A percentile compares a stretch with the other conserved stretches of the same genome.
phyloP scores from a whole-genome alignment of 2,329 filamentous ascomycete genomes.

The Tolypocladium album region DNA sequence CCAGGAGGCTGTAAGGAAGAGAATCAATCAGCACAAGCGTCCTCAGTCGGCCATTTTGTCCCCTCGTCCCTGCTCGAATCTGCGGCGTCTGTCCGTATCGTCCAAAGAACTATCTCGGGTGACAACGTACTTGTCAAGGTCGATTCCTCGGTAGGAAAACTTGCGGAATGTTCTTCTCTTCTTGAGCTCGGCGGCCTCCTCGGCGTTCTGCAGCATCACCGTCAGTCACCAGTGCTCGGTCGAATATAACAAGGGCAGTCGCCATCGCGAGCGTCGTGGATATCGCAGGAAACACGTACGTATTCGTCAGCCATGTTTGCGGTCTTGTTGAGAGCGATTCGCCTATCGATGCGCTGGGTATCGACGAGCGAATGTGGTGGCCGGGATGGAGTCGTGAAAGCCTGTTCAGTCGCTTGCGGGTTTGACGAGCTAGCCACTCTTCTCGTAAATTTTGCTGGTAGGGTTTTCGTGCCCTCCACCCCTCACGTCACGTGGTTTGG shows the following conservation, averaged over 20 bases:
- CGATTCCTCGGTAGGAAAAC: slow-evolving; percentile 98
- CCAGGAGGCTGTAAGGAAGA: slow-evolving; percentile 65
- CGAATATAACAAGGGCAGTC: slow-evolving; percentile 6
- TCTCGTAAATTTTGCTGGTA: slow-evolving; percentile 22
- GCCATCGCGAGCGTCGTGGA: slow-evolving; percentile 17
- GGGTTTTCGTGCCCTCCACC: slow-evolving; percentile 30
- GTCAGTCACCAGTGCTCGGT: slow-evolving; percentile 16
- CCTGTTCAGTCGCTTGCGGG: slow-evolving; percentile 16
- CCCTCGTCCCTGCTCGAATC: neutral
- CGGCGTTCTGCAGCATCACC: slow-evolving; percentile 61
- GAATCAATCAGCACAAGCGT: slow-evolving; percentile 8
- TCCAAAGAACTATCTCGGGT: neutral
- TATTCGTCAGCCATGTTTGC: slow-evolving; percentile 83
- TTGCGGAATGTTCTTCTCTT: slow-evolving; percentile 99
- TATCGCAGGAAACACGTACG: slow-evolving; percentile 45
- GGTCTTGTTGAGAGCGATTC: slow-evolving; percentile 32
- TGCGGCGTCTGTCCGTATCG: neutral
- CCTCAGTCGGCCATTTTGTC: neutral
- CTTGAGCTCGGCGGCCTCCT: slow-evolving; percentile 99
- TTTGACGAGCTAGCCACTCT: slow-evolving; percentile 16
- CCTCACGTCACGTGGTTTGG: slow-evolving; percentile 15
- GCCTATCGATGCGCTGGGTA: slow-evolving; percentile 30
- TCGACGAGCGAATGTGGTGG: slow-evolving; percentile 31
- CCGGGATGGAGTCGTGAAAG: slow-evolving; percentile 24
- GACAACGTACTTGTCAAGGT: slow-evolving; percentile 88